These are phyloP conservation scores for Fusarium protoensiforme DNA, from an alignment of 2,329 filamentous ascomycete species.

Conservation along the genomic window DNA sequence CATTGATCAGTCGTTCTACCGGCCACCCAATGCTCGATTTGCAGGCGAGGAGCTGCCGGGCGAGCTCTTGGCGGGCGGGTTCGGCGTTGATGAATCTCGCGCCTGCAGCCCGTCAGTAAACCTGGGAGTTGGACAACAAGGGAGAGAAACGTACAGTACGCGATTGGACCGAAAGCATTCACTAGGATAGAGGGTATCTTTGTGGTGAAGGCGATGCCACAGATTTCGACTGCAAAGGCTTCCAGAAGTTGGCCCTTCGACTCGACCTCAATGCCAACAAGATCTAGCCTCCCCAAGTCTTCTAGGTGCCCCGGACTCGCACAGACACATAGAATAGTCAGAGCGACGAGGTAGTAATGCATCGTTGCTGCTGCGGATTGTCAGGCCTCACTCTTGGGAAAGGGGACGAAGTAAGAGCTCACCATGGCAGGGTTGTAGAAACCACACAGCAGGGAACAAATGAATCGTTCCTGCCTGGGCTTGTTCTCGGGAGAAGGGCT, in stretches of 20 bases:
- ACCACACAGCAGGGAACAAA: slow-evolving; percentile 52
- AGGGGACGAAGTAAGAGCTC: neutral
- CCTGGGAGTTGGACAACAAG: neutral
- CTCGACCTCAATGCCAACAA: neutral
- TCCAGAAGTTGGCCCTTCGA: slow-evolving; percentile 45
- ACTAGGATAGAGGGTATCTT: slow-evolving; percentile 56
- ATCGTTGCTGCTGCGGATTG: slow-evolving; percentile 51
- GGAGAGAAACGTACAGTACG: slow-evolving; percentile 52
- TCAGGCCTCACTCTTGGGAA: neutral
- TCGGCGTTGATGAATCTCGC: slow-evolving; percentile 45
- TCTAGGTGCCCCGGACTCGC: slow-evolving; percentile 18
- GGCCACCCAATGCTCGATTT: slow-evolving; percentile 53
- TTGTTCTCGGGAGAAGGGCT: slow-evolving; percentile 43
- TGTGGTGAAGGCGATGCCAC: slow-evolving; percentile 58
- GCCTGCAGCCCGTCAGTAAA: slow-evolving; percentile 33
- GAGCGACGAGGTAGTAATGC: slow-evolving; percentile 55
- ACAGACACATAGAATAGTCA: slow-evolving; percentile 45
- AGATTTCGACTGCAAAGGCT: slow-evolving; percentile 51
- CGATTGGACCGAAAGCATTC: slow-evolving; percentile 61
- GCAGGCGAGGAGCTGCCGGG: slow-evolving; percentile 47
- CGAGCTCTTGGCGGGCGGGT: slow-evolving; percentile 45
- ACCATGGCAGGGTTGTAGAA: slow-evolving; percentile 58
- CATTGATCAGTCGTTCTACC: slow-evolving; percentile 47
- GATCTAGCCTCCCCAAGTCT: neutral
- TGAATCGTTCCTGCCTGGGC: neutral